Percentiles rank a stretch among this genome's conserved stretches.
Evolutionary conservation across 148 eudicot genomes (phyloP).

Genomic region (Nepenthes mirabilis): DNA sequence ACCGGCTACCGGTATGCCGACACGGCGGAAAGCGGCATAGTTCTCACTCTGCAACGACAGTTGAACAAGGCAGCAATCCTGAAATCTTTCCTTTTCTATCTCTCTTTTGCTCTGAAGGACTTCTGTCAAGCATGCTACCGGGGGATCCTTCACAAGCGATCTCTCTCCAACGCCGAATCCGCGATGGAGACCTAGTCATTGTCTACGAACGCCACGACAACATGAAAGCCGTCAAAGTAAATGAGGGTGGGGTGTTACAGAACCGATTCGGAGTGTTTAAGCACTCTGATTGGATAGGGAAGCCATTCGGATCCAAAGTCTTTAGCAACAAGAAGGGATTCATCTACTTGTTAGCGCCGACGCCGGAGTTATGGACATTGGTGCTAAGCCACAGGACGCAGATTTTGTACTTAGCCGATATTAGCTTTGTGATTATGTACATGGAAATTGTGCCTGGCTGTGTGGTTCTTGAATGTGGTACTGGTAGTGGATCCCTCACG

Average conservation of each 20-base stretch:
- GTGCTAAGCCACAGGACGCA: slow-evolving; percentile 93
- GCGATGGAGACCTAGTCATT: slow-evolving; percentile 64
- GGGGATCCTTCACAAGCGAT: slow-evolving; percentile 35
- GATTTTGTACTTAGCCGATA: slow-evolving; percentile 83
- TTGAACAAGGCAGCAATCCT: too few relatives aligned
- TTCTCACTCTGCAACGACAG: too few relatives aligned
- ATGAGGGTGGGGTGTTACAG: slow-evolving; percentile 37
- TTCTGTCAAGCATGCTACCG: slow-evolving; percentile 27
- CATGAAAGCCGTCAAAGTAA: slow-evolving; percentile 71
- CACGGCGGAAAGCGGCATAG: too few relatives aligned
- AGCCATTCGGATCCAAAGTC: slow-evolving; percentile 79
- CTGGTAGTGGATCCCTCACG: slow-evolving; percentile 84
- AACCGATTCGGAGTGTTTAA: slow-evolving; percentile 74
- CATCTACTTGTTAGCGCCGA: slow-evolving; percentile 83
- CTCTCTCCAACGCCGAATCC: slow-evolving; percentile 40
- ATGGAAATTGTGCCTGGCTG: slow-evolving; percentile 86
- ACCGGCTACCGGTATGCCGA: too few relatives aligned
- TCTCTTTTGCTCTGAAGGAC: too few relatives aligned
- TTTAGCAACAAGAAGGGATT: slow-evolving; percentile 69
- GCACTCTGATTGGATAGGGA: slow-evolving; percentile 78
- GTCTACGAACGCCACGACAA: slow-evolving; percentile 71
- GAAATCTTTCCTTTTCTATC: too few relatives aligned
- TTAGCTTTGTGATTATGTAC: slow-evolving; percentile 71
- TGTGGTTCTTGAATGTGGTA: slow-evolving; percentile 75
- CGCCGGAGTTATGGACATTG: slow-evolving; percentile 92